These are phyloP conservation scores for Kodamaea laetipori DNA, from an alignment of 805 yeast genomes.

Conservation along the genomic window DNA sequence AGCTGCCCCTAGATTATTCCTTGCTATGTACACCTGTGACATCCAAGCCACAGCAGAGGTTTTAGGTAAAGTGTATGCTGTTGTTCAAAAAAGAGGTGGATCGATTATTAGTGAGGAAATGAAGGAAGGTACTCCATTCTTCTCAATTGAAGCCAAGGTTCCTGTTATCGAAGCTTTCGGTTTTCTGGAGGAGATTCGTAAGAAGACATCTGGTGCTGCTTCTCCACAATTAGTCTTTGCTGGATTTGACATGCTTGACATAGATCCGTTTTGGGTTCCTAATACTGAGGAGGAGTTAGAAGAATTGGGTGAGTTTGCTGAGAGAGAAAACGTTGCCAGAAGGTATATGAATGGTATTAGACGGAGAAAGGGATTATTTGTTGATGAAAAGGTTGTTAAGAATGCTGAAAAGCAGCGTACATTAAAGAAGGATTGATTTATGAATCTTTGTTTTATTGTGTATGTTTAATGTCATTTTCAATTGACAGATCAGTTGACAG, in stretches of 20 bases:
- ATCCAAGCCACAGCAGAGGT: constrained; percentile 95
- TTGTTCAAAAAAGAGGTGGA: constrained; percentile 87
- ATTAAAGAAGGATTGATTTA: constrained; percentile 60
- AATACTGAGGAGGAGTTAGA: constrained; percentile 95
- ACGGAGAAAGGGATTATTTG: constrained; percentile 82
- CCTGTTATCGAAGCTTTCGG: constrained; percentile 98
- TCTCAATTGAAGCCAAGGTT: constrained; percentile 77
- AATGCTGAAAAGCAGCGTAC: constrained; percentile 95
- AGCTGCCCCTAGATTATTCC: constrained; percentile 86
- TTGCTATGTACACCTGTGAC: constrained; percentile 93
- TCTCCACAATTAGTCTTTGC: constrained; percentile 91
- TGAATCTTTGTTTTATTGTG: too few relatives aligned
- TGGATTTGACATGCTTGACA: constrained; percentile 83
- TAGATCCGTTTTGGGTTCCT: constrained; percentile 99
- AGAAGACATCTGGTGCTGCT: constrained; percentile 94
- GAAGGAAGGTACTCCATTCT: constrained; percentile 98
- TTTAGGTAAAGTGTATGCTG: constrained; percentile 92
- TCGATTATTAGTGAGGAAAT: constrained; percentile 85
- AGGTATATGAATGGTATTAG: constrained; percentile 81
- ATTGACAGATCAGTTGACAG: too few relatives aligned
- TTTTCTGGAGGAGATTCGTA: constrained; percentile 90
- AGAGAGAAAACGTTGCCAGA: constrained; percentile 87
- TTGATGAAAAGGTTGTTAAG: constrained; percentile 86
- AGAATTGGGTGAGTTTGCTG: constrained; percentile 89
- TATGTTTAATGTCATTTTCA: too few relatives aligned